These are phyloP conservation scores for Rostrohypoxylon terebratum DNA, from an alignment of 495 filamentous ascomycete genomes.

Conservation along the genomic window DNA sequence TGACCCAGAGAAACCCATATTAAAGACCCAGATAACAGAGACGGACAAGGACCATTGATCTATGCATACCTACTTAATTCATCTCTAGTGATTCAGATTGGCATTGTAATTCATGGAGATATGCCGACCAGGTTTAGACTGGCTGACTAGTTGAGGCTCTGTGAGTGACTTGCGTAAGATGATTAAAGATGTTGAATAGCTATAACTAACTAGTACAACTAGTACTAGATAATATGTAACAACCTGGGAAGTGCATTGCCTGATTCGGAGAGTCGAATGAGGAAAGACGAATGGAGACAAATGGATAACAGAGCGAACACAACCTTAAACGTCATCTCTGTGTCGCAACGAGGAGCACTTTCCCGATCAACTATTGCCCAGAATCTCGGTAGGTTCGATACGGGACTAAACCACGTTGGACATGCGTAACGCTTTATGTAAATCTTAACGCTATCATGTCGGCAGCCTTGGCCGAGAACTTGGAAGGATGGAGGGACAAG, in stretches of 20 bases:
- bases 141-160: conserved; percentile 22
- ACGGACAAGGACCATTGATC: not conserved
- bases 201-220: no score
- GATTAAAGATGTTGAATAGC: not conserved
- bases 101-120: not conserved
- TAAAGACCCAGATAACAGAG: not conserved
- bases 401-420: conserved; percentile 4
- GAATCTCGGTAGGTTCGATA: conserved; percentile 10
- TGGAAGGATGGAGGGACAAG: not conserved
- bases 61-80: not conserved
- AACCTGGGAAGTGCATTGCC: not conserved
- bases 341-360: conserved; percentile 3
- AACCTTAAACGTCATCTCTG: not conserved
- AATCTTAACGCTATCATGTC: not conserved
- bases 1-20: not conserved
- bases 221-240: no score
- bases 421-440: conserved; percentile 1
- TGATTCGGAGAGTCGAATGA: conserved; percentile 10
- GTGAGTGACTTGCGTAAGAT: conserved; percentile 17
- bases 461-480: not conserved
- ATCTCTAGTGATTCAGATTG: conserved; percentile 7
- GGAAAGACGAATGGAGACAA: not conserved
- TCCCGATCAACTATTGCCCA: not conserved
- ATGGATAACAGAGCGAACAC: not conserved
- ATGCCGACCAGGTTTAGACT: not conserved